Conservation (phyloP, 371 early-diverging fungal genomes). For the Mortierella sp. region DNA sequence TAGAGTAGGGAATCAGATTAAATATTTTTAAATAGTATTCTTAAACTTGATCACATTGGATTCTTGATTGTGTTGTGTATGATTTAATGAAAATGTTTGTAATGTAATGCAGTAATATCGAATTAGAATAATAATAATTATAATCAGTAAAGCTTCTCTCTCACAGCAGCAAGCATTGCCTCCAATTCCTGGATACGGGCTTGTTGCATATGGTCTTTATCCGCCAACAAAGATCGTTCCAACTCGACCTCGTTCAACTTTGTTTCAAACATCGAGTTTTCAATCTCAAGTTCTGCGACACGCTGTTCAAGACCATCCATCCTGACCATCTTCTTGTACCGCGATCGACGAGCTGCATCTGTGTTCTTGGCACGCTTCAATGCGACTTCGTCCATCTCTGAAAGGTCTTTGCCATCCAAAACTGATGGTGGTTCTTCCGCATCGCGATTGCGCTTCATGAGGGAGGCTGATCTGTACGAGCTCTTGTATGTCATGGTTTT, state of each 20-base stretch:
- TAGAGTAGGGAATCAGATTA: no score
- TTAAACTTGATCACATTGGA: no score
- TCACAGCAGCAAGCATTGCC: slow-evolving; percentile 11
- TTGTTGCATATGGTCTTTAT: slow-evolving; percentile 53
- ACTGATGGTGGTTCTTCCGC: slow-evolving; percentile 46
- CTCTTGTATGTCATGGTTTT: slow-evolving; percentile 51
- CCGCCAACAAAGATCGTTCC: slow-evolving; percentile 50
- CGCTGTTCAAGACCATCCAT: slow-evolving; percentile 88
- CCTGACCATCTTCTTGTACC: slow-evolving; percentile 85
- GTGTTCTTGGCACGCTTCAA: slow-evolving; percentile 92
- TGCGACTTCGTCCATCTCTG: slow-evolving; percentile 71
- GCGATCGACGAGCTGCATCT: slow-evolving; percentile 95
- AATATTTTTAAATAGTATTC: no score
- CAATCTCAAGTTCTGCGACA: slow-evolving; percentile 83
- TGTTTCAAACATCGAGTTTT: slow-evolving; percentile 77
- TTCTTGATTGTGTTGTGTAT: no score
- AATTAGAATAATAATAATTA: no score
- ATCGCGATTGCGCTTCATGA: slow-evolving; percentile 45
- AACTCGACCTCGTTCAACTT: slow-evolving; percentile 62
- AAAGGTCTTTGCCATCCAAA: slow-evolving; percentile 36
- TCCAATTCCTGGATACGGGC: slow-evolving; percentile 50
- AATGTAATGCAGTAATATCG: no score
- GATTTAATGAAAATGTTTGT: no score
- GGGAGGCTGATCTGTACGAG: slow-evolving; percentile 37
- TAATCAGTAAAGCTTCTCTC: slow-evolving; percentile 37